These are phyloP conservation scores for Kernera saxatilis DNA, from an alignment of 345 rosid species.

Conservation along the genomic window DNA sequence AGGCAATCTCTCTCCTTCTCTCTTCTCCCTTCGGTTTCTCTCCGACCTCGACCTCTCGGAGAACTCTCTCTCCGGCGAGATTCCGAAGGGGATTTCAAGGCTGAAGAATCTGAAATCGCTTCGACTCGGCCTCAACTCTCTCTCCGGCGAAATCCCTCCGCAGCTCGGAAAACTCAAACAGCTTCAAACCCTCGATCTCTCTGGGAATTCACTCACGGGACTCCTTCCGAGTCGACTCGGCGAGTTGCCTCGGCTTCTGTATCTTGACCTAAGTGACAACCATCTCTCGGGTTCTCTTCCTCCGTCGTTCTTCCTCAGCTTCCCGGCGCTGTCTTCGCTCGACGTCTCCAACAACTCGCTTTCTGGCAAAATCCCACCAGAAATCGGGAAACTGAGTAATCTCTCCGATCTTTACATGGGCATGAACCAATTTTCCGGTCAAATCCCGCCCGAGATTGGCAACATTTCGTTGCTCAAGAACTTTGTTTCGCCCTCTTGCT, in stretches of 20 bases:
- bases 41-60: slow-evolving; percentile 52
- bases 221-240: slow-evolving; percentile 43
- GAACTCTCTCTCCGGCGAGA: slow-evolving; percentile 43
- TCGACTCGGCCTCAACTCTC: slow-evolving; percentile 41
- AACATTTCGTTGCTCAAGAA: slow-evolving; percentile 45
- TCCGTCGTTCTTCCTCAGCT: slow-evolving; percentile 34
- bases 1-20: slow-evolving; percentile 40
- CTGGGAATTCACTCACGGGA: slow-evolving; percentile 54
- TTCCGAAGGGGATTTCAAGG: slow-evolving; percentile 14
- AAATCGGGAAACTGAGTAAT: slow-evolving; percentile 48
- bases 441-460: slow-evolving; percentile 66
- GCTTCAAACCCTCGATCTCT: slow-evolving; percentile 61
- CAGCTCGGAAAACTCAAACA: slow-evolving; percentile 40
- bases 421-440: slow-evolving; percentile 57
- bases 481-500: slow-evolving; percentile 52
- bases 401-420: slow-evolving; percentile 74
- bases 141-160: slow-evolving; percentile 53
- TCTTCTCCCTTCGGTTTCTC: slow-evolving; percentile 52
- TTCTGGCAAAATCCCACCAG: slow-evolving; percentile 51
- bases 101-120: slow-evolving; percentile 20
- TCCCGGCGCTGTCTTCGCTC: slow-evolving; percentile 44
- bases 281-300: slow-evolving; percentile 60
- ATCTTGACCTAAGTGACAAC: slow-evolving; percentile 62
- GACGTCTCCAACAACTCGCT: slow-evolving; percentile 76
- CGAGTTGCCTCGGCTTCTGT: slow-evolving; percentile 40